Conservation (phyloP, 2,329 filamentous ascomycete genomes). For the Atkinsonella texensis region DNA sequence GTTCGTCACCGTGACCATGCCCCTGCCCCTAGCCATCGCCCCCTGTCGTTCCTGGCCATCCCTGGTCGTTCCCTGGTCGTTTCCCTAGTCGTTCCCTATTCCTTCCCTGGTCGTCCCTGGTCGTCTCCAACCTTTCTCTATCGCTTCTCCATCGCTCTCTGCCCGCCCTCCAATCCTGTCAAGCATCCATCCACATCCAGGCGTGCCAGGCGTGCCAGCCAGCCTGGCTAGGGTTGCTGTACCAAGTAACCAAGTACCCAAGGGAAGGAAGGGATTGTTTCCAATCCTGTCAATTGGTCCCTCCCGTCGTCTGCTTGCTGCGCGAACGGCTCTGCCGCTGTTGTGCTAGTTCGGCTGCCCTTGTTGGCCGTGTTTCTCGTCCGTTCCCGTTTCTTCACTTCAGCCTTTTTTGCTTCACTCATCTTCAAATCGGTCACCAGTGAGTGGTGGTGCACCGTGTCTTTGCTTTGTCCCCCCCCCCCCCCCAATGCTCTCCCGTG, state of each 20-base stretch:
- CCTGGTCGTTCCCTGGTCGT: neutral
- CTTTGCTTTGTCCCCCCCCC: neutral
- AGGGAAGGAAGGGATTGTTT: neutral
- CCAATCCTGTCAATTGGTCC: neutral
- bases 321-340: neutral
- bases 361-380: neutral
- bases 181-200: neutral
- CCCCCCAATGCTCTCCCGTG: neutral
- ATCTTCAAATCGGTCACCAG: neutral
- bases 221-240: too few relatives aligned
- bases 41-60: too few relatives aligned
- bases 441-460: too few relatives aligned
- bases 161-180: neutral
- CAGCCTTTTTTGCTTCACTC: neutral
- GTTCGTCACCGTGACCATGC: too few relatives aligned
- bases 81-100: too few relatives aligned
- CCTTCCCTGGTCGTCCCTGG: too few relatives aligned
- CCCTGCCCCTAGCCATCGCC: too few relatives aligned
- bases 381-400: neutral
- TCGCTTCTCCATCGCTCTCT: neutral
- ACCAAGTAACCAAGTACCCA: too few relatives aligned
- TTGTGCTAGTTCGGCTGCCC: neutral
- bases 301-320: neutral
- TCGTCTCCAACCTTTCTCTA: neutral
- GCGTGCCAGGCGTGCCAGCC: too few relatives aligned